phyloP scores from a whole-genome alignment of 2,329 filamentous ascomycete species.

The Phyllosticta ampelicida region DNA sequence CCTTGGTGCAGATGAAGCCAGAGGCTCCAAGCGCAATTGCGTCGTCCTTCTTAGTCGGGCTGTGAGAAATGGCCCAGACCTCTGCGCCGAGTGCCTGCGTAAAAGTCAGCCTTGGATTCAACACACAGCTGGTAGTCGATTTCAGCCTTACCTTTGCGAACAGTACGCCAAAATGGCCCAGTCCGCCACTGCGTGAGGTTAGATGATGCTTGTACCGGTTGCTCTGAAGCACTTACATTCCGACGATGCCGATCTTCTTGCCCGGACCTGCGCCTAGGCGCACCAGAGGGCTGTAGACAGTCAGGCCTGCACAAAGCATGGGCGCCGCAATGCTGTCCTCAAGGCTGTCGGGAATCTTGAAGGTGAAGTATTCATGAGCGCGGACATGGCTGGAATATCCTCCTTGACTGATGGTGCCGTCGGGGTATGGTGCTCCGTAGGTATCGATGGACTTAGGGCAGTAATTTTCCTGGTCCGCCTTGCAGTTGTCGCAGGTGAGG shows the following conservation, averaged over 20 bases:
- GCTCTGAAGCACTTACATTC: slow-evolving; percentile 36
- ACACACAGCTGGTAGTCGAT: too few species aligned
- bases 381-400: slow-evolving; percentile 60
- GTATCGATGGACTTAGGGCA: slow-evolving; percentile 40
- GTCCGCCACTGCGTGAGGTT: slow-evolving; percentile 39
- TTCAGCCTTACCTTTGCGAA: slow-evolving; percentile 39
- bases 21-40: slow-evolving; percentile 49
- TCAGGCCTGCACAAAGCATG: slow-evolving; percentile 79
- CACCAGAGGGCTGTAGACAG: slow-evolving; percentile 66
- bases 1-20: slow-evolving; percentile 47
- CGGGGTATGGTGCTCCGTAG: slow-evolving; percentile 39
- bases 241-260: slow-evolving; percentile 67
- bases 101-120: too few species aligned
- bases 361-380: slow-evolving; percentile 64
- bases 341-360: slow-evolving; percentile 67
- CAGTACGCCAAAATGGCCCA: slow-evolving; percentile 58
- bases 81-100: slow-evolving; percentile 45
- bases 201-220: slow-evolving; percentile 11
- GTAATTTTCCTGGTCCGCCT: slow-evolving; percentile 43
- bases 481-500: slow-evolving; percentile 41
- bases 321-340: slow-evolving; percentile 52
- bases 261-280: slow-evolving; percentile 65
- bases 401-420: slow-evolving; percentile 54
- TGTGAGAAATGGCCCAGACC: slow-evolving; percentile 51
- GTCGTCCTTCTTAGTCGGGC: slow-evolving; percentile 48